Percentiles rank a stretch among this genome's conserved stretches.
phyloP scores from a whole-genome alignment of 2,329 filamentous ascomycete genomes.

The Penicillium decumbens region DNA sequence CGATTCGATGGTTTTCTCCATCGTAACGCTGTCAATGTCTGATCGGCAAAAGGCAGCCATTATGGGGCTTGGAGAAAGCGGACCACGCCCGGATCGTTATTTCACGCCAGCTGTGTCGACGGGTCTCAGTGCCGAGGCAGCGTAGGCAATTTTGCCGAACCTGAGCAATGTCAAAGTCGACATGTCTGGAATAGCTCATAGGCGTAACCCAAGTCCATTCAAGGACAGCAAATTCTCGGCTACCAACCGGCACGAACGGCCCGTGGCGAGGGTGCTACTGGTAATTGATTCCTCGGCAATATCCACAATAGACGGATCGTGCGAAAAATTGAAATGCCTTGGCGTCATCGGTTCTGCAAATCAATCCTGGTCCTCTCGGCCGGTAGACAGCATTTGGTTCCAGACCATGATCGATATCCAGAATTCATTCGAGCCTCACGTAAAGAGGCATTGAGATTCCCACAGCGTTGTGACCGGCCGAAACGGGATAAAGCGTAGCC shows the following conservation, averaged over 20 bases:
- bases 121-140: constrained; percentile 15
- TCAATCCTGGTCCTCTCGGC: background rate
- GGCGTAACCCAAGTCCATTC: background rate
- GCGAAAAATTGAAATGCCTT: background rate
- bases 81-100: constrained; percentile 6
- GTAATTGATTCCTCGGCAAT: too few species aligned
- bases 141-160: constrained; percentile 5
- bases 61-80: constrained; percentile 1
- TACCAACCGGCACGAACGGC: too few species aligned
- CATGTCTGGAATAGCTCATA: background rate
- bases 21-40: constrained; percentile 3
- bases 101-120: constrained; percentile 1
- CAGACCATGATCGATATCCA: background rate
- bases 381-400: background rate
- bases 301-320: background rate
- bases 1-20: background rate
- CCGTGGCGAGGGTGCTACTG: too few species aligned
- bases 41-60: constrained; percentile 14
- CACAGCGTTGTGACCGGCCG: background rate
- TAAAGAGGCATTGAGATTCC: background rate
- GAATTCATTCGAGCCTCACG: background rate
- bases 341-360: background rate
- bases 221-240: too few species aligned
- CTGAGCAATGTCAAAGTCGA: background rate
- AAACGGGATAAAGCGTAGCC: background rate